Base-by-base conservation (phyloP, 1,284 basidiomycete genomes). In the Leccinum proximum region DNA sequence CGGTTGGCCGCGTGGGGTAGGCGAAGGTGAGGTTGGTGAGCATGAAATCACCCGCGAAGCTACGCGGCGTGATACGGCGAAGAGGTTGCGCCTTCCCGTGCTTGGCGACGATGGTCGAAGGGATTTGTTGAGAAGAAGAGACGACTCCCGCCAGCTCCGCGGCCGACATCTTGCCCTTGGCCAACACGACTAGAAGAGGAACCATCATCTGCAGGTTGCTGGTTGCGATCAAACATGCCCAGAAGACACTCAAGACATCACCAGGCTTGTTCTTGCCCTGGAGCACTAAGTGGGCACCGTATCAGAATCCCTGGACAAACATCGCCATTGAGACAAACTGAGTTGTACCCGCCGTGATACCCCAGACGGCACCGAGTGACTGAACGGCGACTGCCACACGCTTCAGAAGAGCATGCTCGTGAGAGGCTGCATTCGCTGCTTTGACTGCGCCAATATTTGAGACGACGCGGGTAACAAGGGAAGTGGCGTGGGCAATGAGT, bases 361-460 rank as follows among this genome's bases (percentile, higher is more conserved):
- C 93, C 93, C 94, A 98, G 16, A 96, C 82, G 18, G 82, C 74
- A 62, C 88, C 86, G 67, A 92, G 83, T 37, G 77, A 79, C 61
- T 80, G 79, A 30, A 89, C 87, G 8, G 82, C 80, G 1, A 68
- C 67, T 22, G 84, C 78, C 4, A 87, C 77, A 4, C 72, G 69
- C 6, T 77, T 70, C 40, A 93, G 83, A 13, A 82, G 77, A 4
- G 75, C 65, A 8, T 79, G 76, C 71, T 98, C 94, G 72, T 83
- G 78, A 0, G 77, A 66, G 65, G 90, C 81, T 2, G 95, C 95
- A 76, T 97, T 98, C 84, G 97, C 97, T 0, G 93, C 94, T 76
- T 99, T 99, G 77, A 99, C 93, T 0, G 96, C 98, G 3, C 92
- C 79, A 70, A 99, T 96, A 54, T 92, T 87, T 7, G 86, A 78